These are phyloP conservation scores for Monilinia vaccinii-corymbosi DNA, from an alignment of 2,329 filamentous ascomycete species.

Conservation along the genomic window DNA sequence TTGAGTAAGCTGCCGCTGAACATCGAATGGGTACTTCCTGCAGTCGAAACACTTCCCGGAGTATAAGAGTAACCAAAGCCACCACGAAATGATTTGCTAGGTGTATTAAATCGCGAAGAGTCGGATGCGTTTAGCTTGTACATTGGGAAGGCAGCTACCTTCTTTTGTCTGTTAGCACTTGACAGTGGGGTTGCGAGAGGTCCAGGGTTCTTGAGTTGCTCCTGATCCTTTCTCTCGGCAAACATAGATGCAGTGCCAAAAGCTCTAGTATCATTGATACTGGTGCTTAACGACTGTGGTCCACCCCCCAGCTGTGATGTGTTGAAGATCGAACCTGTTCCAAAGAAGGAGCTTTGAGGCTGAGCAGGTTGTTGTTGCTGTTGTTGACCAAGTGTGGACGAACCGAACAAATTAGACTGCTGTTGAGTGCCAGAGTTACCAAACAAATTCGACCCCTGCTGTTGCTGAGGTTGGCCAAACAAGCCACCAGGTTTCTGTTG, in stretches of 20 bases:
- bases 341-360: conserved; percentile 53
- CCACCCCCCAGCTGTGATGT: conserved; percentile 41
- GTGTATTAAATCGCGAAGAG: conserved; percentile 70
- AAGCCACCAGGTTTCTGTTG: conserved; percentile 46
- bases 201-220: conserved; percentile 57
- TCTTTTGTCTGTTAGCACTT: conserved; percentile 62
- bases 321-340: conserved; percentile 48
- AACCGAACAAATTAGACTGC: conserved; percentile 27
- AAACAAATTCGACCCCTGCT: conserved; percentile 40
- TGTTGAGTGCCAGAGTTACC: conserved; percentile 30
- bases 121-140: conserved; percentile 72
- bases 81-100: conserved; percentile 60
- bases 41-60: conserved; percentile 61
- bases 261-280: conserved; percentile 73
- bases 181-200: conserved; percentile 86
- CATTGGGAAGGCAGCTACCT: conserved; percentile 71
- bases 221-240: conserved; percentile 51
- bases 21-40: conserved; percentile 56
- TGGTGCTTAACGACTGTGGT: conserved; percentile 63
- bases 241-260: conserved; percentile 88
- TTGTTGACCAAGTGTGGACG: conserved; percentile 17
- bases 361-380: conserved; percentile 28
- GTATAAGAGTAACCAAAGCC: conserved; percentile 92
- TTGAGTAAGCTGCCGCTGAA: conserved; percentile 57
- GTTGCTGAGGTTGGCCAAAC: conserved; percentile 37